Percentiles rank a stretch among this genome's conserved stretches.
phyloP scores from a whole-genome alignment of 352 stramenopile genomes.

The Lagenidium giganteum region DNA sequence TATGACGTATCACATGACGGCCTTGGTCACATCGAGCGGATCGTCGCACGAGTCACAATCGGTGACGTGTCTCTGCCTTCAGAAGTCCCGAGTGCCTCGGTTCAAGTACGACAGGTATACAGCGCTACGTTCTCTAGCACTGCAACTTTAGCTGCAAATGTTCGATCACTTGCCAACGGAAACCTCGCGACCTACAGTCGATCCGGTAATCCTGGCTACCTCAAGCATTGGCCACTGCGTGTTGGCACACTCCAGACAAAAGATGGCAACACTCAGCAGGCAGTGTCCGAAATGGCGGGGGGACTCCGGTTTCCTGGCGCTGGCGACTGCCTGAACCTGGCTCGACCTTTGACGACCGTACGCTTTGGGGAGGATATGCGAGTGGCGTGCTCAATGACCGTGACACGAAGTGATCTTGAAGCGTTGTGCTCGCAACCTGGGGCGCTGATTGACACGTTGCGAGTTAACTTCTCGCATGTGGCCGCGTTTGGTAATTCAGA shows the following conservation, averaged over 20 bases:
- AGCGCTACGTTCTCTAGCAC: slow-evolving; percentile 27
- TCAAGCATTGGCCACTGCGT: slow-evolving; percentile 24
- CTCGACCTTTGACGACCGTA: slow-evolving; percentile 5
- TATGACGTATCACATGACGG: slow-evolving; percentile 29
- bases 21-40: slow-evolving; percentile 17
- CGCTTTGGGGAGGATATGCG: slow-evolving; percentile 35
- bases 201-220: slow-evolving; percentile 36
- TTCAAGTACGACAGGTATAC: slow-evolving; percentile 19
- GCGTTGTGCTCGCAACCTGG: slow-evolving; percentile 18
- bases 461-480: slow-evolving; percentile 34
- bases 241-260: slow-evolving; percentile 20
- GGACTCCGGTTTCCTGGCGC: slow-evolving; percentile 23
- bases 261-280: background rate
- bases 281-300: slow-evolving; percentile 25
- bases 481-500: slow-evolving; percentile 38
- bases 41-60: slow-evolving; percentile 18
- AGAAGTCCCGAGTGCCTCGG: background rate
- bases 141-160: background rate
- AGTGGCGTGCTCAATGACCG: slow-evolving; percentile 22
- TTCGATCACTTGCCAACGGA: slow-evolving; percentile 23
- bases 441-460: slow-evolving; percentile 13
- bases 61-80: slow-evolving; percentile 8
- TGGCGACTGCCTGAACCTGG: slow-evolving; percentile 17
- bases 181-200: slow-evolving; percentile 29
- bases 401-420: slow-evolving; percentile 22